Evolutionary conservation across 495 filamentous ascomycete species (phyloP).

Genomic region (Extremus antarcticus): DNA sequence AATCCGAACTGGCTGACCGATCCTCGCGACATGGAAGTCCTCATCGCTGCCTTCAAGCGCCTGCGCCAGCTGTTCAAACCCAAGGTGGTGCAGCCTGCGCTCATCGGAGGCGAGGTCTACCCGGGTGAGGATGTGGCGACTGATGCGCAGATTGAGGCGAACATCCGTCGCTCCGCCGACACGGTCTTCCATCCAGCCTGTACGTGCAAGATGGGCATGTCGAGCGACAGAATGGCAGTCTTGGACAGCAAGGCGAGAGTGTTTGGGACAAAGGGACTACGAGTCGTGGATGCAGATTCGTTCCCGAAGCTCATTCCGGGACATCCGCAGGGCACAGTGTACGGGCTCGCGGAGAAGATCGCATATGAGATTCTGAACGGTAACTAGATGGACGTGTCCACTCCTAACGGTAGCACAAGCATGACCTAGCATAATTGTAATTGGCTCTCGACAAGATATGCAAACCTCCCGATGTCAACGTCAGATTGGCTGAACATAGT

Average conservation of each 20-base stretch:
- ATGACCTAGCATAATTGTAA: too few species aligned
- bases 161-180: slow-evolving; percentile 30
- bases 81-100: slow-evolving; percentile 32
- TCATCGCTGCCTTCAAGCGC: slow-evolving; percentile 44
- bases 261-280: slow-evolving; percentile 39
- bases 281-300: slow-evolving; percentile 45
- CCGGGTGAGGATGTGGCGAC: slow-evolving; percentile 39
- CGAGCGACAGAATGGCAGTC: slow-evolving; percentile 40
- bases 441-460: too few species aligned
- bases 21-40: slow-evolving; percentile 43
- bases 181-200: slow-evolving; percentile 41
- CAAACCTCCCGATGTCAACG: background rate
- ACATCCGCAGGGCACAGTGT: slow-evolving; percentile 38
- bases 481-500: background rate
- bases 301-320: slow-evolving; percentile 41
- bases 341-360: slow-evolving; percentile 52
- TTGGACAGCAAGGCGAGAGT: slow-evolving; percentile 43
- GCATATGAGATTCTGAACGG: slow-evolving; percentile 36
- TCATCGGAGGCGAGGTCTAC: slow-evolving; percentile 36
- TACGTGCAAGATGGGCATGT: slow-evolving; percentile 45
- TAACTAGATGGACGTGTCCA: too few species aligned
- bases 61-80: slow-evolving; percentile 35
- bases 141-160: slow-evolving; percentile 42
- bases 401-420: too few species aligned
- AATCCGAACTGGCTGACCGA: slow-evolving; percentile 44